These are phyloP conservation scores for Calonectria ilicicola DNA, from an alignment of 2,329 filamentous ascomycete species.

Conservation along the genomic window DNA sequence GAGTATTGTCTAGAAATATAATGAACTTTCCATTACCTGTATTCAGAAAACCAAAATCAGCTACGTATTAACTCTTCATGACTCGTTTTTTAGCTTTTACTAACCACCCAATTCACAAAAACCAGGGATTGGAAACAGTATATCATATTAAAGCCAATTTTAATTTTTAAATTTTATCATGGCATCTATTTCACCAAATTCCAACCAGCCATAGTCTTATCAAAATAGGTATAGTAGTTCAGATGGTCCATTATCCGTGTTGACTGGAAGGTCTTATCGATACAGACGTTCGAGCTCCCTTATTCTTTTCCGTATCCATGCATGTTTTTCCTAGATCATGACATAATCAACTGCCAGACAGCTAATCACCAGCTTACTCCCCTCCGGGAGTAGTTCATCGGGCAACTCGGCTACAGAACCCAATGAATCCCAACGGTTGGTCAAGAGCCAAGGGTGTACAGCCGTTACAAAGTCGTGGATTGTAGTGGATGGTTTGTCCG, in stretches of 20 bases:
- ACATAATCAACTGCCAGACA: neutral
- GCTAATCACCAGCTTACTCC: neutral
- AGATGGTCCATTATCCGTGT: neutral
- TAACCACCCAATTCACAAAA: too few species aligned
- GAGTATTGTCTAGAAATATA: too few species aligned
- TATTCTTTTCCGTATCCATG: neutral
- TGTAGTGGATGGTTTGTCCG: neutral
- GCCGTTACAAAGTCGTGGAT: neutral
- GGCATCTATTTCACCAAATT: too few species aligned
- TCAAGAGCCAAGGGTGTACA: neutral
- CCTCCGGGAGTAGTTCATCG: neutral
- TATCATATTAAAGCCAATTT: too few species aligned
- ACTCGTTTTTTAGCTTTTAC: too few species aligned
- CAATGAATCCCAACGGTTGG: neutral
- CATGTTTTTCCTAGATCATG: neutral
- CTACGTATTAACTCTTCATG: too few species aligned
- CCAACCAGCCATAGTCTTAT: too few species aligned
- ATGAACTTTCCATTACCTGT: too few species aligned
- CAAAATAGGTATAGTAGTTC: too few species aligned
- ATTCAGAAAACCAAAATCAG: too few species aligned
- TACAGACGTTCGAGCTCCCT: neutral
- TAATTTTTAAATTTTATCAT: too few species aligned
- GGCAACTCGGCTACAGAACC: neutral
- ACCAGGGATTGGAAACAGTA: too few species aligned
- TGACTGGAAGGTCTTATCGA: neutral